Conservation (phyloP, 495 filamentous ascomycete genomes). For the Aeminium ludgeri region DNA sequence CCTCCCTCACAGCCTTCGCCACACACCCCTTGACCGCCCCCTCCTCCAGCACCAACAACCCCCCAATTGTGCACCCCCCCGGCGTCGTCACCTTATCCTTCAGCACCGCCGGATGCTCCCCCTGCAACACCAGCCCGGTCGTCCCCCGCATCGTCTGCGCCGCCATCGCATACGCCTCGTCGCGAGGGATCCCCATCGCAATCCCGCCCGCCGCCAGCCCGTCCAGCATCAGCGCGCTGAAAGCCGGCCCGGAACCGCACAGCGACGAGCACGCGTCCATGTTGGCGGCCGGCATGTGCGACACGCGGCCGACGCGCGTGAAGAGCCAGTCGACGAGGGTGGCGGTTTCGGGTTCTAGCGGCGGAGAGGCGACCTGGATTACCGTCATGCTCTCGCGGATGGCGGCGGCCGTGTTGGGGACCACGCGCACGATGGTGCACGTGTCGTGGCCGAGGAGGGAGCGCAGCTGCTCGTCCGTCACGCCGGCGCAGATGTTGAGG, state of each 20-base stretch:
- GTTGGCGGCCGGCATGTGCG: slow-evolving; percentile 41
- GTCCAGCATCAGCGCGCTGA: slow-evolving; percentile 62
- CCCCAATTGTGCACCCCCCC: slow-evolving; percentile 66
- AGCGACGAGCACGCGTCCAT: slow-evolving; percentile 67
- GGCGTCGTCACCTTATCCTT: slow-evolving; percentile 66
- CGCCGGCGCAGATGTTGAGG: slow-evolving; percentile 73
- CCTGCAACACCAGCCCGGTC: slow-evolving; percentile 48
- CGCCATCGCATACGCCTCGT: slow-evolving; percentile 63
- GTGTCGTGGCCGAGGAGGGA: slow-evolving; percentile 28
- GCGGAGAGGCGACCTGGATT: slow-evolving; percentile 42
- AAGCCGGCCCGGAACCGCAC: slow-evolving; percentile 64
- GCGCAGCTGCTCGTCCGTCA: slow-evolving; percentile 47
- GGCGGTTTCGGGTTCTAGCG: slow-evolving; percentile 33
- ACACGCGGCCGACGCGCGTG: slow-evolving; percentile 47
- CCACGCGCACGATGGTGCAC: slow-evolving; percentile 50
- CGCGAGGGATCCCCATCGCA: slow-evolving; percentile 62
- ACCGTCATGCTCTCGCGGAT: slow-evolving; percentile 72
- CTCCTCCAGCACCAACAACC: slow-evolving; percentile 60
- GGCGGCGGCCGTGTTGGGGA: slow-evolving; percentile 61
- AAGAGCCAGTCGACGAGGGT: slow-evolving; percentile 65
- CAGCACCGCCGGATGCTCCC: slow-evolving; percentile 61
- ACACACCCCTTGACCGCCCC: slow-evolving; percentile 52
- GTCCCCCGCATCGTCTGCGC: slow-evolving; percentile 64
- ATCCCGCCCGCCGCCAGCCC: slow-evolving; percentile 63
- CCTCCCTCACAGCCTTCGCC: slow-evolving; percentile 57